Evolutionary conservation across 2,329 filamentous ascomycete genomes (phyloP).

Genomic region (Aspergillus nomiae): DNA sequence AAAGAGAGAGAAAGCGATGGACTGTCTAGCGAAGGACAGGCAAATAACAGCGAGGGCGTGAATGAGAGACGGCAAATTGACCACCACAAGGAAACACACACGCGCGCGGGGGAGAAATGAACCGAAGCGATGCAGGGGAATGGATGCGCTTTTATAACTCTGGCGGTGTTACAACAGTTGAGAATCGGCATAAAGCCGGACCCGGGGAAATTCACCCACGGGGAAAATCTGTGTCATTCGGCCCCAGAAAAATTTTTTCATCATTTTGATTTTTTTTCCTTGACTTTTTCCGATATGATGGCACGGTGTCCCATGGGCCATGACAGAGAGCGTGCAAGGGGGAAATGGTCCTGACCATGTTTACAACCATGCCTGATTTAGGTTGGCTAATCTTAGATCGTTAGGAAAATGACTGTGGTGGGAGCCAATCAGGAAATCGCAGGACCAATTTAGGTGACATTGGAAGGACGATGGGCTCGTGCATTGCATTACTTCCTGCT

Average conservation of each 20-base stretch:
- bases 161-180: neutral
- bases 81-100: neutral
- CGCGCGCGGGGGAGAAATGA: neutral
- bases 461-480: neutral
- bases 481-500: neutral
- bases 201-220: conserved; percentile 20
- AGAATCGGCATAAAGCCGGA: conserved; percentile 16
- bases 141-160: conserved; percentile 7
- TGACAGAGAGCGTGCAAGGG: neutral
- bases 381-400: neutral
- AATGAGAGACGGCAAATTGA: neutral
- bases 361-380: neutral
- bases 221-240: conserved; percentile 15
- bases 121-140: neutral
- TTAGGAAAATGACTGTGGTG: neutral
- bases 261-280: neutral
- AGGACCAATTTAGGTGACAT: neutral
- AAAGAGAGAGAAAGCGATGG: neutral
- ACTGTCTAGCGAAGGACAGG: neutral
- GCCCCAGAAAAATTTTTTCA: conserved; percentile 8
- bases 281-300: neutral
- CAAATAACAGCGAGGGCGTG: neutral
- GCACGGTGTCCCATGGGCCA: neutral
- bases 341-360: neutral
- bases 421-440: neutral